Base-by-base conservation (phyloP, 2,329 filamentous ascomycete species). In the Diaporthe velutina region DNA sequence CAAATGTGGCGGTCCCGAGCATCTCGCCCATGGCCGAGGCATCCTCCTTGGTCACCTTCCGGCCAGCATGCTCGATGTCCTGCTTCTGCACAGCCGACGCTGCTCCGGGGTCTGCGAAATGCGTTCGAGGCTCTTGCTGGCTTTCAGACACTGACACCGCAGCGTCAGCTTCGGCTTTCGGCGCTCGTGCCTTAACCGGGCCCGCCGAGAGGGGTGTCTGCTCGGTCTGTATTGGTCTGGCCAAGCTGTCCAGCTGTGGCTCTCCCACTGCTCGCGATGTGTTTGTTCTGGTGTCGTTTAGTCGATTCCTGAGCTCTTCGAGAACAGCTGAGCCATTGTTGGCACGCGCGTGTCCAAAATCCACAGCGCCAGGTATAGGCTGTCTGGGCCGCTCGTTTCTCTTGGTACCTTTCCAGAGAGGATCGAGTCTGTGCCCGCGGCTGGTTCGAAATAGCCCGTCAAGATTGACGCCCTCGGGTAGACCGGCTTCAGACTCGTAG, bases 1-100 rank as follows among this genome's bases (percentile, higher is more conserved):
- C 75, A 70, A 81, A 77, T 38, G 81, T 74, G 38, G 76, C 79
- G 22, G 61, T 74, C 1, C 77, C 73, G 15, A 80, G 73, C n/a
- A 79, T 73, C 38, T 78, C 74, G 17, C 78, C 64, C n/a, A 81
- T 71, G 71, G 76, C 73, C 0, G 77, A 76, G 25, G 79, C 76
- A 57, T 77, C 83, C n/a, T 80, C 79, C 15, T 70, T 72, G n/a
- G 75, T 71, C 35, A 76, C 70, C 19, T n/a, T 25, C 33, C 50
- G 54, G 12, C 35, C 30, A 30, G 60, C 25, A 25, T 40, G 60
- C 9, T 17, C 38, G 3, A 12, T 22, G 17, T 48, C 22, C 12
- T 60, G 15, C 42, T 76, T 19, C 30, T 58, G 48, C 19, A 35
- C 28, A 3, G 66, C 54, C 4, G 71, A 58, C 19, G 70, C 55